Conservation (phyloP, 2,329 filamentous ascomycete genomes). For the Claviceps humidiphila region DNA sequence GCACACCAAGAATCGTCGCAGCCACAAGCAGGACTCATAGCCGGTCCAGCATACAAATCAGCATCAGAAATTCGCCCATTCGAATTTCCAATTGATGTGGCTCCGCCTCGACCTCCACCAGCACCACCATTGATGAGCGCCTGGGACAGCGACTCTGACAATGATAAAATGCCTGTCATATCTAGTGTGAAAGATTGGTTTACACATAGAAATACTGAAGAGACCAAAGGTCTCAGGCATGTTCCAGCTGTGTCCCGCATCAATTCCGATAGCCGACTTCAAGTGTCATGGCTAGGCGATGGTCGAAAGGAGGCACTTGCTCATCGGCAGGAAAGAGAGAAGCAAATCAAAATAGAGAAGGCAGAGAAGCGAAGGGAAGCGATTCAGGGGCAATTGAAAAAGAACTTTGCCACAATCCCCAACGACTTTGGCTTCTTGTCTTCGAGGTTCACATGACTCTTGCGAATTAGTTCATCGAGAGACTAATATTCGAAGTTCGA, state of each 20-base stretch:
- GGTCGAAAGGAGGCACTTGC: slow-evolving; percentile 9
- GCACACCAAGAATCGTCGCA: not conserved
- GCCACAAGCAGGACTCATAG: not conserved
- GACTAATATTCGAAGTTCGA: too few species aligned
- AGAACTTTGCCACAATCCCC: not conserved
- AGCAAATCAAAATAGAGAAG: slow-evolving; percentile 2
- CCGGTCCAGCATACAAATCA: not conserved
- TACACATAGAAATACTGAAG: slow-evolving; percentile 2
- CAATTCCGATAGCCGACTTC: slow-evolving; percentile 7
- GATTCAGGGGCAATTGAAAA: not conserved
- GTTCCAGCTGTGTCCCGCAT: slow-evolving; percentile 2
- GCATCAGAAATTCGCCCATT: not conserved
- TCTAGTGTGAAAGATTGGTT: slow-evolving; percentile 8
- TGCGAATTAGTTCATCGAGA: not conserved
- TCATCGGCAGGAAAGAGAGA: slow-evolving; percentile 1
- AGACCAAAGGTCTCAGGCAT: slow-evolving; percentile 1
- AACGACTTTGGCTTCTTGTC: not conserved
- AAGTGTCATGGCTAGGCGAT: slow-evolving; percentile 12
- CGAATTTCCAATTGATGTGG: not conserved
- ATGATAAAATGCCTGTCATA: slow-evolving; percentile 12
- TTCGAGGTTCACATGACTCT: not conserved
- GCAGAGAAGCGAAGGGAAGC: slow-evolving; percentile 2
- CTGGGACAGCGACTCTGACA: slow-evolving; percentile 20
- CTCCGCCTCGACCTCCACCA: slow-evolving; percentile 4
- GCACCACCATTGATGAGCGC: slow-evolving; percentile 13